A percentile compares a stretch with the other conserved stretches of the same genome.
Conservation (phyloP, 805 yeast species). For the Sungouiella blattae region DNA sequence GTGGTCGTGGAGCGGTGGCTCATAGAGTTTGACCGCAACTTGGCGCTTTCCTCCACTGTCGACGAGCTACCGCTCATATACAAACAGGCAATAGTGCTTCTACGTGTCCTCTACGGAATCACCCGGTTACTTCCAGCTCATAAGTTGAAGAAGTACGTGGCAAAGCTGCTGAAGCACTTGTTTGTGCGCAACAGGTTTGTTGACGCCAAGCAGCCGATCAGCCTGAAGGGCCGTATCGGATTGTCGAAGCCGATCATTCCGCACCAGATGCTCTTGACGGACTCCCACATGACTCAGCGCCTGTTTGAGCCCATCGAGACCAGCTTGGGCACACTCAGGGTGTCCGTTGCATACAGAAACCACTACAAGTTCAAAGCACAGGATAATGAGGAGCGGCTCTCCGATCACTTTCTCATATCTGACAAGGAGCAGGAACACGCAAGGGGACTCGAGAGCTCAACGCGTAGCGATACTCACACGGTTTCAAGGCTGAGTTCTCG, state of each 20-base stretch:
- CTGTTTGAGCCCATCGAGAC: slow-evolving; percentile 70
- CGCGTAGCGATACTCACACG: too few species aligned
- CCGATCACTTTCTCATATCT: slow-evolving; percentile 51
- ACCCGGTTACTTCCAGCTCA: slow-evolving; percentile 69
- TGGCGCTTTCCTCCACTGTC: slow-evolving; percentile 29
- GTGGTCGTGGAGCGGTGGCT: slow-evolving; percentile 95
- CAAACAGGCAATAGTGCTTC: slow-evolving; percentile 68
- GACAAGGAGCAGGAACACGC: slow-evolving; percentile 26
- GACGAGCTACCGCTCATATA: slow-evolving; percentile 66
- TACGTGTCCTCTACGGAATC: slow-evolving; percentile 70
- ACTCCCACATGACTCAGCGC: slow-evolving; percentile 57
- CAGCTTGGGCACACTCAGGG: slow-evolving; percentile 65
- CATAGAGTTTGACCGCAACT: slow-evolving; percentile 64
- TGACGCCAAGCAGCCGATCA: slow-evolving; percentile 76
- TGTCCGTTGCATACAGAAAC: slow-evolving; percentile 76
- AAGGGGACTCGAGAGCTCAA: not conserved
- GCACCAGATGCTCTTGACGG: slow-evolving; percentile 30
- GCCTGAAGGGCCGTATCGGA: slow-evolving; percentile 82
- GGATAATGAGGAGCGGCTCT: slow-evolving; percentile 62
- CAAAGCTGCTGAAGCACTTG: slow-evolving; percentile 23
- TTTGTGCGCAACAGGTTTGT: slow-evolving; percentile 57
- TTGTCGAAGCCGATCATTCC: slow-evolving; percentile 64
- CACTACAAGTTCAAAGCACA: slow-evolving; percentile 65
- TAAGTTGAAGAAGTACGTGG: slow-evolving; percentile 44
- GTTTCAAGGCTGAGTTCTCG: not conserved